Percentiles rank a stretch among this genome's conserved stretches.
These are phyloP conservation scores for Debaryomyces robertsiae DNA, from an alignment of 1,139 yeast genomes.

Conservation along the genomic window DNA sequence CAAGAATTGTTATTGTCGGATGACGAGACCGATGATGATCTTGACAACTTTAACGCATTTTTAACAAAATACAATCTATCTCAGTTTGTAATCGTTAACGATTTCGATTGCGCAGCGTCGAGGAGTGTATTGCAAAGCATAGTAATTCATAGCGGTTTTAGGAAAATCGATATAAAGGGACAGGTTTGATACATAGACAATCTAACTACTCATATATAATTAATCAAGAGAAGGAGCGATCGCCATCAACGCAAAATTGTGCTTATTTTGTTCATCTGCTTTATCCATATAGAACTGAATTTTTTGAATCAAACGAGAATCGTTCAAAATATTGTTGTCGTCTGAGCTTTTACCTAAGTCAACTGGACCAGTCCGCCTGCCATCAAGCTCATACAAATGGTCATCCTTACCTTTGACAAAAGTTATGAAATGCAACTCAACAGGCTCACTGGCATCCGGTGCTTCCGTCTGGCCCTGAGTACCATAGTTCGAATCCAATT, in stretches of 20 bases:
- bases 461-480: conserved; percentile 77
- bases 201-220: conserved; percentile 6
- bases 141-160: conserved; percentile 48
- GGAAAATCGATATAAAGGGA: conserved; percentile 88
- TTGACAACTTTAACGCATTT: conserved; percentile 30
- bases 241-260: conserved; percentile 70
- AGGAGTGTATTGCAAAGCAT: conserved; percentile 44
- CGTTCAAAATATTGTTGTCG: conserved; percentile 54
- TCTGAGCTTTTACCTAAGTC: conserved; percentile 50
- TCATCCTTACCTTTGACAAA: conserved; percentile 61
- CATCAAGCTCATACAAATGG: conserved; percentile 84
- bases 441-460: conserved; percentile 66
- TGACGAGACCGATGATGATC: conserved; percentile 12
- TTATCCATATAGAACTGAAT: conserved; percentile 67
- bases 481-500: conserved; percentile 62
- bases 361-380: conserved; percentile 79
- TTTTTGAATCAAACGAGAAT: conserved; percentile 51
- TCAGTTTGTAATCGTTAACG: conserved; percentile 33
- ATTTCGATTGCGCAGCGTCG: conserved; percentile 50
- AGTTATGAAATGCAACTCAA: conserved; percentile 77
- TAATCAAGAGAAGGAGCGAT: conserved; percentile 56
- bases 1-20: conserved; percentile 50
- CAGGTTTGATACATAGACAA: conserved; percentile 53
- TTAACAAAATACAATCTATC: conserved; percentile 42
- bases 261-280: conserved; percentile 59